Percentiles rank a stretch among this genome's conserved stretches.
Conservation (phyloP, 148 eudicot species). For the Amaranthus hypochondriacus region DNA sequence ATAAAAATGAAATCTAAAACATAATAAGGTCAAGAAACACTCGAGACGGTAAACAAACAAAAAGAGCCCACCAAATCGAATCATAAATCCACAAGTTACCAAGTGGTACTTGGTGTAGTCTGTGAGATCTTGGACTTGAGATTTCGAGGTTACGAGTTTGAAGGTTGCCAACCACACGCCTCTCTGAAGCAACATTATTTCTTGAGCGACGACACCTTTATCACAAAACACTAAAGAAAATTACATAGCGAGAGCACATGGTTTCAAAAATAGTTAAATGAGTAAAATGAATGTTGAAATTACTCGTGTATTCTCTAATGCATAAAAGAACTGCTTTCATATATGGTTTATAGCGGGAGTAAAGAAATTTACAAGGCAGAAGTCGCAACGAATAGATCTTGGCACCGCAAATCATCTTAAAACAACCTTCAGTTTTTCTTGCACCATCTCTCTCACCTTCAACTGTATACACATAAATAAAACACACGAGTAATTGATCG, state of each 20-base stretch:
- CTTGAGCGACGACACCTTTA: no score
- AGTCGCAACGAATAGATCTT: not conserved
- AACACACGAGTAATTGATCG: not conserved
- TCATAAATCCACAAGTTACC: no score
- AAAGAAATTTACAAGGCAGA: slow-evolving; percentile 23
- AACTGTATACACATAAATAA: slow-evolving; percentile 42
- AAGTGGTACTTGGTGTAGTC: no score
- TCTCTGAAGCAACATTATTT: no score
- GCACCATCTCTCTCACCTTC: slow-evolving; percentile 74
- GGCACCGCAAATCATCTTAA: slow-evolving; percentile 43
- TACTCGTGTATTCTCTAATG: not conserved
- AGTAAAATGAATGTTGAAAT: not conserved
- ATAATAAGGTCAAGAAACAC: no score
- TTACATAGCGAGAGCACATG: not conserved
- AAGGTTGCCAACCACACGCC: no score
- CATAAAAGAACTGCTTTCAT: slow-evolving; percentile 8
- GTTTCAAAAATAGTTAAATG: slow-evolving; percentile 1
- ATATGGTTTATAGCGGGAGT: not conserved
- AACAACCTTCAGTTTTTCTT: slow-evolving; percentile 72
- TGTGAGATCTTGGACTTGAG: no score
- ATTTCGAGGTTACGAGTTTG: no score
- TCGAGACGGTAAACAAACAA: no score
- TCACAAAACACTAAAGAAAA: no score
- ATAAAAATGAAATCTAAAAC: no score
- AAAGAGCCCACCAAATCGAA: no score